Conservation (phyloP, 441 rosid species). For the Eutrema salsugineum region DNA sequence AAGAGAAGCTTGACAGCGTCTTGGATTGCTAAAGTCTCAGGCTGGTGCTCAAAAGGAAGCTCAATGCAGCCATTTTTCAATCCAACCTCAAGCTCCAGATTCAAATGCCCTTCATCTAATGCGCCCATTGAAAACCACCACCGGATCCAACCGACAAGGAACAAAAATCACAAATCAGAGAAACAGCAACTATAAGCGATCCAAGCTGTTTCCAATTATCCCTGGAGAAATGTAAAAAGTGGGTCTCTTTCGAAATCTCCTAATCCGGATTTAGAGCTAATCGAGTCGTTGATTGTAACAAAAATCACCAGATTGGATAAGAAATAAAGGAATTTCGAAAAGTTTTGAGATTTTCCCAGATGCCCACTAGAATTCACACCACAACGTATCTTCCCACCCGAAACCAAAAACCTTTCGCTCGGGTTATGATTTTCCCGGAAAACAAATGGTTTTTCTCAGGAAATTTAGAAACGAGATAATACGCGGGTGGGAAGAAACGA, state of each 20-base stretch:
- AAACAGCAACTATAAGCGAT: not conserved
- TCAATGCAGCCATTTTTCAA: constrained; percentile 45
- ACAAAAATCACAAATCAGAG: constrained; percentile 35
- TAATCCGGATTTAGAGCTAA: constrained; percentile 14
- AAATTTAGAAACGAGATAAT: constrained; percentile 17
- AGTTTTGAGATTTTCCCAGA: constrained; percentile 9
- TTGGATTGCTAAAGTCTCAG: constrained; percentile 63
- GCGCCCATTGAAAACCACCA: constrained; percentile 61
- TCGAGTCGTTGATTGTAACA: not conserved
- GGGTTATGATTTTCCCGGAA: not conserved
- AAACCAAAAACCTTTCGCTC: not conserved
- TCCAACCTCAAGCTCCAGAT: constrained; percentile 55
- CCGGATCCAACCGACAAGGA: constrained; percentile 22
- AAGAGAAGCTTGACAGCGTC: constrained; percentile 81
- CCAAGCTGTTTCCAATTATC: not conserved
- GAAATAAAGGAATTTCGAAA: not conserved
- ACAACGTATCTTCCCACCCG: constrained; percentile 11
- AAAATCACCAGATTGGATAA: not conserved
- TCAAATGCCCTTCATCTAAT: constrained; percentile 68
- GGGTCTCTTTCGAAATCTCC: not conserved
- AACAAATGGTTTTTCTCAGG: not conserved
- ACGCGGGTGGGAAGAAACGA: constrained; percentile 34
- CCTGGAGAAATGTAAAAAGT: not conserved
- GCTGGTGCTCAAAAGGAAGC: constrained; percentile 48
- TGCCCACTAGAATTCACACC: constrained; percentile 4